Evolutionary conservation across 352 stramenopile genomes (phyloP).

Genomic region (Nothophytophthora sp.): DNA sequence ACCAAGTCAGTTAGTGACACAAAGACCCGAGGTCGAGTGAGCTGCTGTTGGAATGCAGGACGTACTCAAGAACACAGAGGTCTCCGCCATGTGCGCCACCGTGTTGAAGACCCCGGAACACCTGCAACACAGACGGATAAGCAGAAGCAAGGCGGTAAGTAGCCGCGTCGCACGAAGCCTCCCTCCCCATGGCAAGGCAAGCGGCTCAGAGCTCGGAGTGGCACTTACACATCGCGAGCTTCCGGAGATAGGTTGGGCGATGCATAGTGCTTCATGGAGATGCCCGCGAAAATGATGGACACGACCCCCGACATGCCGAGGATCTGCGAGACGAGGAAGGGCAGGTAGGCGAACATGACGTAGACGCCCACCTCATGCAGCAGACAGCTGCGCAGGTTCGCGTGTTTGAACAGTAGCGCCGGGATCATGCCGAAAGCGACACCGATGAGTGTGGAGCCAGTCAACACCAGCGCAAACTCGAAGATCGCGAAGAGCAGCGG

Average conservation of each 20-base stretch:
- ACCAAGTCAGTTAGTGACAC: no score
- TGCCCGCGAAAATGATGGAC: constrained; percentile 93
- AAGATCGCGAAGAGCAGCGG: constrained; percentile 81
- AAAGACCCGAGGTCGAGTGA: no score
- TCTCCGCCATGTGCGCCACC: constrained; percentile 91
- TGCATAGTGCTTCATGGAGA: constrained; percentile 92
- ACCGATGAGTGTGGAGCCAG: constrained; percentile 89
- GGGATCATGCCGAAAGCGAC: constrained; percentile 81
- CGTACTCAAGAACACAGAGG: constrained; percentile 92
- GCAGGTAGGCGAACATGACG: constrained; percentile 87
- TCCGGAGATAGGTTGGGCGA: constrained; percentile 84
- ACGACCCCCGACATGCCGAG: constrained; percentile 92
- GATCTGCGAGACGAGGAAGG: constrained; percentile 74
- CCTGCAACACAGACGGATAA: no score
- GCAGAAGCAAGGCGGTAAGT: no score
- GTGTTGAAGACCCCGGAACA: constrained; percentile 90
- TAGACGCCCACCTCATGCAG: constrained; percentile 90
- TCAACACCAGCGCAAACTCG: constrained; percentile 91
- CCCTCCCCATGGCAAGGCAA: no score
- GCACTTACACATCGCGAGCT: constrained; percentile 75
- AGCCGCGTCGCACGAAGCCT: no score
- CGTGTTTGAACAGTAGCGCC: constrained; percentile 90
- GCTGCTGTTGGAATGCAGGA: background rate
- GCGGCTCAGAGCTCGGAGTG: no score
- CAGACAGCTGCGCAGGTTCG: constrained; percentile 85